Evolutionary conservation across 768 basidiomycete genomes (phyloP).

Genomic region (Pisolithus orientalis): DNA sequence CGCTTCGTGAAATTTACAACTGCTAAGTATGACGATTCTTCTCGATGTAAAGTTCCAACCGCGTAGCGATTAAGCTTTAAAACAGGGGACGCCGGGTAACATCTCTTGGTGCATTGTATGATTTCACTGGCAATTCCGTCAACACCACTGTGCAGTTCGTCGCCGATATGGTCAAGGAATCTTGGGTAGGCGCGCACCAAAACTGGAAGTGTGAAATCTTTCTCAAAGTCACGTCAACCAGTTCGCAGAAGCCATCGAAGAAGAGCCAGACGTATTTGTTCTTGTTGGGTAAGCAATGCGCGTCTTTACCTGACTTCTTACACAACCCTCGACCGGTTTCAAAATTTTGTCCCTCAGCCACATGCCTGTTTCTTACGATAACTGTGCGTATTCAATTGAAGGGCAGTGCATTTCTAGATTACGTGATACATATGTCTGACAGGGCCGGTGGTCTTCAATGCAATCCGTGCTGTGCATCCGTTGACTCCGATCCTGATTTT

Average conservation of each 20-base stretch:
- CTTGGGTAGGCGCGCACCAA: slow-evolving; percentile 47
- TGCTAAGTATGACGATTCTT: slow-evolving; percentile 41
- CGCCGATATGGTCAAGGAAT: slow-evolving; percentile 69
- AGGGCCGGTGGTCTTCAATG: slow-evolving; percentile 72
- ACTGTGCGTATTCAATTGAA: slow-evolving; percentile 38
- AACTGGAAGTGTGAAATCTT: background rate
- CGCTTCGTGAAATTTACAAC: slow-evolving; percentile 72
- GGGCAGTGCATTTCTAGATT: background rate
- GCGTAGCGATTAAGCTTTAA: background rate
- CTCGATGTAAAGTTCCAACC: background rate
- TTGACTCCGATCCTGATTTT: slow-evolving; percentile 78
- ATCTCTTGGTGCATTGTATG: slow-evolving; percentile 71
- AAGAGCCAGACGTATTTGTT: slow-evolving; percentile 80
- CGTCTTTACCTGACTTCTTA: background rate
- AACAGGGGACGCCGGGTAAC: slow-evolving; percentile 64
- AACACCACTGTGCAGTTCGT: slow-evolving; percentile 76
- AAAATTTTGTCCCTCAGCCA: slow-evolving; percentile 40
- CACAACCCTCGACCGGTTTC: background rate
- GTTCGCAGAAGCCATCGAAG: slow-evolving; percentile 74
- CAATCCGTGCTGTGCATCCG: slow-evolving; percentile 67
- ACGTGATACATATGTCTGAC: background rate
- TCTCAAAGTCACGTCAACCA: slow-evolving; percentile 17
- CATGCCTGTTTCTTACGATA: slow-evolving; percentile 71
- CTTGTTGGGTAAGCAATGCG: slow-evolving; percentile 50
- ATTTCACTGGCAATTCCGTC: slow-evolving; percentile 65